phyloP scores from a whole-genome alignment of 2,329 filamentous ascomycete species.

The Cladosporium sp. region DNA sequence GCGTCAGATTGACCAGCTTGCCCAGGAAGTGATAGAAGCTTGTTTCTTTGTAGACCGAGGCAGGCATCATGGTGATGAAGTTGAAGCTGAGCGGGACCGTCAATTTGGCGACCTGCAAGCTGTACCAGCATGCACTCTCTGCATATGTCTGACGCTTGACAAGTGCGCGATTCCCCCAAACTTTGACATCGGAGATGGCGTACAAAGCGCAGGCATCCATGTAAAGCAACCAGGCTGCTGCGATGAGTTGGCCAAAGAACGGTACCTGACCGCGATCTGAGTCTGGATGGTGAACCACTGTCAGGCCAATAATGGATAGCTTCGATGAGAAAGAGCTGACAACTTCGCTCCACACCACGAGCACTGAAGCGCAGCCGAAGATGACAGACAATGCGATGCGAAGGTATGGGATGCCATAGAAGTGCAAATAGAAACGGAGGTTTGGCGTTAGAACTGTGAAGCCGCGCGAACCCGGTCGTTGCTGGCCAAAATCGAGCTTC shows the following conservation, averaged over 20 bases:
- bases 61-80: constrained; percentile 84
- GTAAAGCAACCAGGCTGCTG: constrained; percentile 87
- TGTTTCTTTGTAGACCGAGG: constrained; percentile 69
- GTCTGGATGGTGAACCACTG: constrained; percentile 73
- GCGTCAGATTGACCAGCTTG: constrained; percentile 76
- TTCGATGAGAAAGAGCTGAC: constrained; percentile 78
- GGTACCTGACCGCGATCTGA: constrained; percentile 70
- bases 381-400: constrained; percentile 66
- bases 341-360: constrained; percentile 90
- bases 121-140: constrained; percentile 95
- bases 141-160: constrained; percentile 88
- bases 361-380: constrained; percentile 72
- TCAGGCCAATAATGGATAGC: constrained; percentile 68
- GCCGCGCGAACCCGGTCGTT: constrained; percentile 47
- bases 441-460: constrained; percentile 72
- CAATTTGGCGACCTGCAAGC: constrained; percentile 85
- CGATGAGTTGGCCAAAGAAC: constrained; percentile 81
- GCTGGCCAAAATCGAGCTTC: constrained; percentile 71
- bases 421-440: constrained; percentile 75
- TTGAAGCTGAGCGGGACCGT: constrained; percentile 95
- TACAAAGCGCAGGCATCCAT: constrained; percentile 90
- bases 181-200: constrained; percentile 87
- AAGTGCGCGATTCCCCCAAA: constrained; percentile 94
- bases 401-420: constrained; percentile 68
- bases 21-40: constrained; percentile 88